Base-by-base conservation (phyloP, 2,329 filamentous ascomycete genomes). In the Colletotrichum destructivum region DNA sequence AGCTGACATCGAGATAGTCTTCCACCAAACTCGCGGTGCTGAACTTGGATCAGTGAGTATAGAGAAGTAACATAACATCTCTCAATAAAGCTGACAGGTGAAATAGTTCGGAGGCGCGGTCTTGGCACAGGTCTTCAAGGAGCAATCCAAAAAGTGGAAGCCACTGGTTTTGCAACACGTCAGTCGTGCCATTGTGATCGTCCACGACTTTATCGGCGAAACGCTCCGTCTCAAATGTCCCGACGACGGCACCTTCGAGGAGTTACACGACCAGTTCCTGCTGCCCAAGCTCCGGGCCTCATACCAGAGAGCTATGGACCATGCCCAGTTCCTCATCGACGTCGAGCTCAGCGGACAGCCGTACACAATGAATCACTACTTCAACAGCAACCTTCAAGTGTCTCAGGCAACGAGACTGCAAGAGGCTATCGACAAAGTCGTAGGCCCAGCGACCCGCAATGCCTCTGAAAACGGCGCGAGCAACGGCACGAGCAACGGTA, bases 91-190 rank as follows among this genome's bases (percentile, higher is more conserved):
- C 23, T 18, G 3, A 46, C 16, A 16, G n/a, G 12, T 26, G 8
- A 1, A 67, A 51, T 35, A 82, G 82, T 85, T 85, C 47, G 77
- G 79, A 13, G 78, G 80, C 0, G 74, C 79, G 0, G 72, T 90
- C 16, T 76, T 91, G 0, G 78, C 82, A 0, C 80, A 76, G 0
- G 79, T 82, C 0, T 90, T 92, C 77, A 84, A 84, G 38, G 83
- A 85, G 44, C 89, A 92, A 68, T 85, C 89, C 0, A 72, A 75
- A 15, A 89, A 88, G 18, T 92, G 90, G 90, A 75, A 81, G 0
- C 57, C 70, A 0, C 75, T 92, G 1, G 83, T 86, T 0, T 69
- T 83, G 0, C 82, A 81, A 0, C 88, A 91, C 71, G 81, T 89
- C 6, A 85, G 84, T 69, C 84, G 87, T 35, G 79, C 86, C 3